Evolutionary conservation across 2,329 filamentous ascomycete genomes (phyloP).

Genomic region (Colletotrichum truncatum): DNA sequence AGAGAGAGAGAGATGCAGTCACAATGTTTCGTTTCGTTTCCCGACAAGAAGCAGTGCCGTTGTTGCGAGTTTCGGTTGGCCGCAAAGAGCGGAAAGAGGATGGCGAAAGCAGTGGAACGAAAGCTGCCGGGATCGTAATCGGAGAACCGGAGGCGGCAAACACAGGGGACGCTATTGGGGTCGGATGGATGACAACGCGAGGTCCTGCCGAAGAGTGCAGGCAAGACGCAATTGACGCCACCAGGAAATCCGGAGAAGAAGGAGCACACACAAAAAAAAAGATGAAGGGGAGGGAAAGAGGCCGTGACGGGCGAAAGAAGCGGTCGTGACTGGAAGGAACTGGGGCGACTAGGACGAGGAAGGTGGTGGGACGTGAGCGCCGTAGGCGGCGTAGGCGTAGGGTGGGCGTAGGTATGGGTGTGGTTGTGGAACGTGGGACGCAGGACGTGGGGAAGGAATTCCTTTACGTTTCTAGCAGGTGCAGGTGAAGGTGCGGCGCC

Average conservation of each 20-base stretch:
- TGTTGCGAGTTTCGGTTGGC: neutral
- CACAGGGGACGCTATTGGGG: conserved; percentile 5
- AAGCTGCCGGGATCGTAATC: neutral
- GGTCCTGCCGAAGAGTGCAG: neutral
- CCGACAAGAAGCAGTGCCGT: neutral
- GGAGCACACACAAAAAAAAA: neutral
- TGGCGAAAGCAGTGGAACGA: conserved; percentile 12
- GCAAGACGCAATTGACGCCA: neutral
- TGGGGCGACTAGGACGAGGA: conserved; percentile 18
- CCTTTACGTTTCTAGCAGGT: conserved; percentile 7
- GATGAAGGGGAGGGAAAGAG: neutral
- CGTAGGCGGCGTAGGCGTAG: neutral
- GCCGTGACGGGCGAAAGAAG: conserved; percentile 17
- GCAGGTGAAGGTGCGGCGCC: neutral
- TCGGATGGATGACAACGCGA: neutral
- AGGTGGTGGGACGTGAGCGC: conserved; percentile 16
- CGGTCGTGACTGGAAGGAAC: conserved; percentile 19
- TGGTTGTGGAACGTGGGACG: conserved; percentile 10
- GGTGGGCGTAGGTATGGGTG: neutral
- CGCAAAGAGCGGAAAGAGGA: neutral
- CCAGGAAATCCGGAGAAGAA: neutral
- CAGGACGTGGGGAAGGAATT: conserved; percentile 8
- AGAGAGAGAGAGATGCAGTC: neutral
- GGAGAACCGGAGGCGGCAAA: conserved; percentile 3
- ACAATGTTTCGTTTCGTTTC: neutral